Evolutionary conservation across 805 yeast genomes (phyloP), one percentile per base, ranked within the genome.

Genomic region (Cyberlindnera maritima): DNA sequence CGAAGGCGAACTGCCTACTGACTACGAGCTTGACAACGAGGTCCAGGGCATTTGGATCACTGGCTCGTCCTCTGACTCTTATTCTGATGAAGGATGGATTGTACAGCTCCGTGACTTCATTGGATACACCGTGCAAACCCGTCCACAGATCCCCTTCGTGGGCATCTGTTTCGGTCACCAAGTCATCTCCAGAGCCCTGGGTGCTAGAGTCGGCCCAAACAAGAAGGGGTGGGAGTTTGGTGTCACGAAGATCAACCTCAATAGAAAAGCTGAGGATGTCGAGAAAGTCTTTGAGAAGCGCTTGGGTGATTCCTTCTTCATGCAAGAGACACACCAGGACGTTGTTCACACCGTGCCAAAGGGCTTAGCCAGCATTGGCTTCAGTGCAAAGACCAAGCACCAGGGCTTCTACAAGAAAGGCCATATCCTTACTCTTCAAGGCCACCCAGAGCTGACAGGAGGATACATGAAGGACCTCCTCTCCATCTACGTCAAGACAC

Each of bases 131-230:
- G 9, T 9, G 9, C 25, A 21, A 5, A 6, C 5, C 25, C 9
- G 25, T 9, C 25, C 25, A 6, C 8, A 21, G 5, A 52, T 56
- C 21, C 84, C 85, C 2, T 47, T 81, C 5, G 74, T 78, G 6
- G 95, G 96, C 3, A 69, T 88, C 35, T 89, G 97, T 64, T 89
- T 88, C 62, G 97, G 96, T 4, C 97, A 90, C 64, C 97, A 89
- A 62, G 72, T 88, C 19, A 63, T 88, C 13, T 83, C 81, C 1
- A 75, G 84, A 44, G 80, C 85, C 9, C 63, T 87, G 37, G 92
- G 88, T 3, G 75, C 77, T 20, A 65, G 64, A 39, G 85, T 85
- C 3, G 76, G 67, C 12, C 68, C 79, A 47, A 85, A 80, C 61
- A 73, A 74, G 1, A 54, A 64, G 38, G 92, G 94, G 2, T 81